phyloP scores from a whole-genome alignment of 1,284 basidiomycete species.

The Vanrija pseudolonga region DNA sequence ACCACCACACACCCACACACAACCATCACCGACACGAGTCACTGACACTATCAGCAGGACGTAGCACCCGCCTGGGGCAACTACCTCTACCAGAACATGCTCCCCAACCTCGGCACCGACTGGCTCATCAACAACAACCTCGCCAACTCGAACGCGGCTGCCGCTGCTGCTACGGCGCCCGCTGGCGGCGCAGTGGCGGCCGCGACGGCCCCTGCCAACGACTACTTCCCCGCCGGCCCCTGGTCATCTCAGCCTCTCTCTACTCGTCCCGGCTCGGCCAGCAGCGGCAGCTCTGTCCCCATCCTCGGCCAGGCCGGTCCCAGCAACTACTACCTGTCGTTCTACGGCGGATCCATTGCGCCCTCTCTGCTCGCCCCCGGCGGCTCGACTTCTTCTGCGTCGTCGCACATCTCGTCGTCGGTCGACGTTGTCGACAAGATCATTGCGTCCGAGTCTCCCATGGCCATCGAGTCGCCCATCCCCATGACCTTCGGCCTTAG shows the following conservation, averaged over 20 bases:
- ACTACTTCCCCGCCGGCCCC: conserved; percentile 17
- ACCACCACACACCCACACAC: not conserved
- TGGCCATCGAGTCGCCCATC: not conserved
- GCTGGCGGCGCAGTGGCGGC: not conserved
- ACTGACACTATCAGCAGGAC: conserved; percentile 12
- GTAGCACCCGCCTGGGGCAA: conserved; percentile 38
- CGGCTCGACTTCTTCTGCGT: not conserved
- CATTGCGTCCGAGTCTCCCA: conserved; percentile 20
- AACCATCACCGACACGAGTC: not conserved
- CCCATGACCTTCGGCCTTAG: not conserved
- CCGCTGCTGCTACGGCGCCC: conserved; percentile 6
- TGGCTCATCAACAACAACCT: conserved; percentile 25
- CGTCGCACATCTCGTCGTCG: conserved; percentile 18
- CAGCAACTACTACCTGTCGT: conserved; percentile 12
- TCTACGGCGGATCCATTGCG: conserved; percentile 23
- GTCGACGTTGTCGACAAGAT: conserved; percentile 32
- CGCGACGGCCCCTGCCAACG: not conserved
- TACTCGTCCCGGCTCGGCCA: conserved; percentile 5
- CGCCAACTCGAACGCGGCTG: conserved; percentile 9
- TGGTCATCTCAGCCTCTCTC: conserved; percentile 2
- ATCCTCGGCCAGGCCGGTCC: conserved; percentile 8
- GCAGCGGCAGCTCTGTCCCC: not conserved
- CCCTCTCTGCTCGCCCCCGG: conserved; percentile 27
- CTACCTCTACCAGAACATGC: conserved; percentile 43
- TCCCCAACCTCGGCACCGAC: conserved; percentile 25